Evolutionary conservation across 164 flowering plant species (phyloP).

Genomic region (Tetracentron sinense): DNA sequence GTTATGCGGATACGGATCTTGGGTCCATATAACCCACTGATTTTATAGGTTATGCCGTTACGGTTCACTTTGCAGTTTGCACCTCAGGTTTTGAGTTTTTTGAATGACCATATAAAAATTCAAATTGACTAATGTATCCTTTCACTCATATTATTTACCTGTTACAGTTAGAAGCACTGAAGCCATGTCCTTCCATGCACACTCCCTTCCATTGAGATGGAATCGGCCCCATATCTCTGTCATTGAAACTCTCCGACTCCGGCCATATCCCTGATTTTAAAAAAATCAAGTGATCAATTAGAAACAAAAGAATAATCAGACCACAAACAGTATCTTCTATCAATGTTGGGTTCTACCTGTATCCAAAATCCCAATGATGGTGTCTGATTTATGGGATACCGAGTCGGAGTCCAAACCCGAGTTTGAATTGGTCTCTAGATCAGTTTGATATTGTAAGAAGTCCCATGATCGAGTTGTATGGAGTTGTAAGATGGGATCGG

Average conservation of each 20-base stretch:
- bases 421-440: conserved; percentile 18
- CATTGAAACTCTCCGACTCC: conserved; percentile 54
- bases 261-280: conserved; percentile 52
- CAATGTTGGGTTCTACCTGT: conserved; percentile 32
- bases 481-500: conserved; percentile 40
- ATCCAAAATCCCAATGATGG: conserved; percentile 53
- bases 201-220: conserved; percentile 55
- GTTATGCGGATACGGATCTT: too few relatives aligned
- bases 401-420: conserved; percentile 8
- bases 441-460: conserved; percentile 40
- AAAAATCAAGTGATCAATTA: neutral
- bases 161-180: conserved; percentile 47
- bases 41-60: too few relatives aligned
- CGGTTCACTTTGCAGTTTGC: too few relatives aligned
- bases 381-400: conserved; percentile 14
- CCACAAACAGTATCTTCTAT: neutral
- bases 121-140: too few relatives aligned
- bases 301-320: too few relatives aligned
- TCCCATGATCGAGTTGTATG: conserved; percentile 73
- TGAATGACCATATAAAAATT: too few relatives aligned
- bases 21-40: too few relatives aligned
- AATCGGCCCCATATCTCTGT: conserved; percentile 41
- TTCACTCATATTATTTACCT: conserved; percentile 25
- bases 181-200: conserved; percentile 36
- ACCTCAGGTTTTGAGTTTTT: too few relatives aligned